These are phyloP conservation scores for Tylopilus felleus DNA, from an alignment of 768 basidiomycete genomes.

Conservation along the genomic window DNA sequence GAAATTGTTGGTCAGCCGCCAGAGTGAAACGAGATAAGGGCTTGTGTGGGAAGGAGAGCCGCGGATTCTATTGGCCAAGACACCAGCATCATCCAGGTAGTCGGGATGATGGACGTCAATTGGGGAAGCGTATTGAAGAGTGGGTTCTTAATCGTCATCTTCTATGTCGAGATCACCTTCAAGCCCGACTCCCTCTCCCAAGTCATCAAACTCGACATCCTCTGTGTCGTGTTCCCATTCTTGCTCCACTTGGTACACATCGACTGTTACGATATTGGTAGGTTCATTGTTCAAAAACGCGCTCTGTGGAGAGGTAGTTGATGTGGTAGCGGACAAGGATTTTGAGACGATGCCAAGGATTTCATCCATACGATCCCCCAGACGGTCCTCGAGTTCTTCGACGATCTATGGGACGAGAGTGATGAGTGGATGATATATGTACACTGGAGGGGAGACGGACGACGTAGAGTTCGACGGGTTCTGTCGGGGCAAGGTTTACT, in stretches of 20 bases:
- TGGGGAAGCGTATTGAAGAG: not conserved
- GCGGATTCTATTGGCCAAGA: not conserved
- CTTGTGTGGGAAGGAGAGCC: not conserved
- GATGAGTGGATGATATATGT: not conserved
- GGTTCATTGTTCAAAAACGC: not conserved
- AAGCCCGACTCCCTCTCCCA: slow-evolving; percentile 60
- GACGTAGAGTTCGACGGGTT: slow-evolving; percentile 83
- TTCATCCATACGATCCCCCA: slow-evolving; percentile 65
- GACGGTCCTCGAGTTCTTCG: slow-evolving; percentile 85
- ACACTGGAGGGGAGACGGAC: slow-evolving; percentile 44
- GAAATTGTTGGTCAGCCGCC: not conserved
- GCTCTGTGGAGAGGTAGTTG: not conserved
- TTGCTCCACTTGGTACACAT: slow-evolving; percentile 25
- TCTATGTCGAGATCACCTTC: slow-evolving; percentile 71
- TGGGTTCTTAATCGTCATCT: slow-evolving; percentile 42
- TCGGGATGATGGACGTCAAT: not conserved
- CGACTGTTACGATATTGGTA: not conserved
- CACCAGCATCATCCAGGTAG: not conserved
- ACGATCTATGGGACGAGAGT: slow-evolving; percentile 60
- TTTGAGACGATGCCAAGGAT: slow-evolving; percentile 57
- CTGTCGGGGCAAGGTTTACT: slow-evolving; percentile 83
- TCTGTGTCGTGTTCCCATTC: slow-evolving; percentile 39
- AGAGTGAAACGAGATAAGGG: not conserved
- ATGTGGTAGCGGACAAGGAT: slow-evolving; percentile 29
- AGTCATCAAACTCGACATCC: slow-evolving; percentile 61